Conservation (phyloP, 2,329 filamentous ascomycete genomes). For the Thielaviopsis musarum region DNA sequence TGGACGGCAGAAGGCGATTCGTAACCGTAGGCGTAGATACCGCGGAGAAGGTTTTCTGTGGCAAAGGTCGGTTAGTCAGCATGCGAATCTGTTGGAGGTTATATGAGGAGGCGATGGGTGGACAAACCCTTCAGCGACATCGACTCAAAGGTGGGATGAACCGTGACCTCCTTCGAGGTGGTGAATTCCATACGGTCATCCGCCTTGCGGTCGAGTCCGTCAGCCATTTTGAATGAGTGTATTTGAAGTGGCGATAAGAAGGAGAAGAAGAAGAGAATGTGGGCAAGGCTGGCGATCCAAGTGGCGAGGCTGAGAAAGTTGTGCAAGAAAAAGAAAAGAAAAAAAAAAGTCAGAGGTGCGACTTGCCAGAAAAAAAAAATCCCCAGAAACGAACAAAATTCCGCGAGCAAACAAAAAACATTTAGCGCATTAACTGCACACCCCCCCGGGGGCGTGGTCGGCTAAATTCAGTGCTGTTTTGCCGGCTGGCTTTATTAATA, state of each 20-base stretch:
- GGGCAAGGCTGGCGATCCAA: background rate
- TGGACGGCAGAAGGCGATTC: constrained; percentile 96
- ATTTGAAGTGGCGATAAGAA: background rate
- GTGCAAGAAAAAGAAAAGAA: too few species aligned
- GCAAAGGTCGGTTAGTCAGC: background rate
- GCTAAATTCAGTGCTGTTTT: constrained; percentile 4
- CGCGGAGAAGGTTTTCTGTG: constrained; percentile 74
- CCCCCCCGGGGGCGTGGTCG: constrained; percentile 1
- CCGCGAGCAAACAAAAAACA: constrained; percentile 6
- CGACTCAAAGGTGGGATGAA: constrained; percentile 82
- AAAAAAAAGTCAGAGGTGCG: background rate
- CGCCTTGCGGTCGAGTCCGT: constrained; percentile 75
- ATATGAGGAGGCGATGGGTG: background rate
- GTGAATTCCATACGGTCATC: constrained; percentile 97
- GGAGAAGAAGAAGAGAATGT: background rate
- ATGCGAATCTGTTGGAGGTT: background rate
- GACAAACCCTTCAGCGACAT: constrained; percentile 75
- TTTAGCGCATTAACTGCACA: background rate
- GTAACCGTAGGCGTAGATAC: constrained; percentile 96
- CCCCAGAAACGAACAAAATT: background rate
- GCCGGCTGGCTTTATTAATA: too few species aligned
- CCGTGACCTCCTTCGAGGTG: constrained; percentile 94
- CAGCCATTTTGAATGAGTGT: constrained; percentile 52
- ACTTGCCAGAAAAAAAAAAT: background rate
- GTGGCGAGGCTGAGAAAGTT: background rate